Evolutionary conservation across 257 asterid species (phyloP).

Genomic region (Solanum arcanum): DNA sequence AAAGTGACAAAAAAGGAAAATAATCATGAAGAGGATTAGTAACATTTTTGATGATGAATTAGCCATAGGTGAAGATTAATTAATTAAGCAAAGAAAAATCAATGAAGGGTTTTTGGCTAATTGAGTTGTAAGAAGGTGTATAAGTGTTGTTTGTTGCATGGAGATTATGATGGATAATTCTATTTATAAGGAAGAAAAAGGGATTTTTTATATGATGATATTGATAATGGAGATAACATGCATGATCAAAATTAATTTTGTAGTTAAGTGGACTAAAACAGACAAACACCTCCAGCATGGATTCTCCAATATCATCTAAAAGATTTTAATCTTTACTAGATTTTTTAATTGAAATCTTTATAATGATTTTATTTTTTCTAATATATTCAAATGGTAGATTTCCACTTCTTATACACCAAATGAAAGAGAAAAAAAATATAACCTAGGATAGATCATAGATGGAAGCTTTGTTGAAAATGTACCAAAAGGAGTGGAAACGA

Average conservation of each 20-base stretch:
- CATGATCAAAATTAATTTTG: constrained; percentile 13
- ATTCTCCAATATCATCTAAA: background rate
- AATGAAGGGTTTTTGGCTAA: background rate
- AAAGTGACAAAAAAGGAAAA: background rate
- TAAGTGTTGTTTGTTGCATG: constrained; percentile 19
- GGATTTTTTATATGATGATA: constrained; percentile 5
- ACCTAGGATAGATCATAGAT: background rate
- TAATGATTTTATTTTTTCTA: background rate
- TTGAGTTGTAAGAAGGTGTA: background rate
- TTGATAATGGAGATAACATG: constrained; percentile 32
- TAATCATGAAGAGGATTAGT: constrained; percentile 4
- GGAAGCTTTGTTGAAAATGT: background rate
- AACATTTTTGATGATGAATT: background rate
- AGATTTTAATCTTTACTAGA: background rate
- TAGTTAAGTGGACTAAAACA: constrained; percentile 16
- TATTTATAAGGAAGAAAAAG: constrained; percentile 11
- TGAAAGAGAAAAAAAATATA: too few relatives aligned
- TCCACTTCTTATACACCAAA: too few relatives aligned
- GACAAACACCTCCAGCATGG: background rate
- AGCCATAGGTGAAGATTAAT: constrained; percentile 16
- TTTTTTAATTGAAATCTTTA: background rate
- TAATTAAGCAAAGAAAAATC: background rate
- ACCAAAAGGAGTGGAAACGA: too few relatives aligned
- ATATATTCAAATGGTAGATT: too few relatives aligned
- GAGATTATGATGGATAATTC: constrained; percentile 5